Conservation (phyloP, 1,139 yeast genomes). For the Suhomyces bribrorum region DNA sequence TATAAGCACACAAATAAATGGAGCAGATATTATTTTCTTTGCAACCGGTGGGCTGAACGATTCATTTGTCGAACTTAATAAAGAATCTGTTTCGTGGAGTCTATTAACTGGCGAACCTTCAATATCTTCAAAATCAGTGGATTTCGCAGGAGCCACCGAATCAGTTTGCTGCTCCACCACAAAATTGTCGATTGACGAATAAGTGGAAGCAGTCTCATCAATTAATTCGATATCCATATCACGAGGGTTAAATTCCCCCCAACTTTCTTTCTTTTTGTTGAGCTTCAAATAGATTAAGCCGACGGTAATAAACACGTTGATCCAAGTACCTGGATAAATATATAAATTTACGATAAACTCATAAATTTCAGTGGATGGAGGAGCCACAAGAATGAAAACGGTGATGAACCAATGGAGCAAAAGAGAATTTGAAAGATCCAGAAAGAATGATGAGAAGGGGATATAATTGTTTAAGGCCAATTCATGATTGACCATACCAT, state of each 20-base stretch:
- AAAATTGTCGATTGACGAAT: slow-evolving; percentile 1
- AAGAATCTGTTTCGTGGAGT: slow-evolving; percentile 7
- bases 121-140: slow-evolving; percentile 4
- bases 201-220: slow-evolving; percentile 5
- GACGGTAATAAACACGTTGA: slow-evolving; percentile 41
- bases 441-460: slow-evolving; percentile 63
- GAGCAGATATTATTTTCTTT: slow-evolving; percentile 25
- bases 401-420: slow-evolving; percentile 51
- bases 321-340: slow-evolving; percentile 56
- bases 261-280: slow-evolving; percentile 30
- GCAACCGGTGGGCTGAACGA: background rate
- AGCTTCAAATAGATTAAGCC: slow-evolving; percentile 45
- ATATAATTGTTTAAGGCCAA: slow-evolving; percentile 70
- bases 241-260: slow-evolving; percentile 31
- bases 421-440: slow-evolving; percentile 49
- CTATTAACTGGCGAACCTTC: slow-evolving; percentile 2
- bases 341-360: slow-evolving; percentile 51
- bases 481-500: slow-evolving; percentile 75
- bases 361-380: slow-evolving; percentile 50
- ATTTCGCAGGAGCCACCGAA: background rate
- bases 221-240: slow-evolving; percentile 6
- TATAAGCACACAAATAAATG: slow-evolving; percentile 31
- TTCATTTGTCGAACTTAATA: slow-evolving; percentile 3
- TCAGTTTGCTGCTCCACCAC: background rate
- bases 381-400: slow-evolving; percentile 43